These are phyloP conservation scores for Pichia sp. DNA, from an alignment of 1,139 yeast species.

Conservation along the genomic window DNA sequence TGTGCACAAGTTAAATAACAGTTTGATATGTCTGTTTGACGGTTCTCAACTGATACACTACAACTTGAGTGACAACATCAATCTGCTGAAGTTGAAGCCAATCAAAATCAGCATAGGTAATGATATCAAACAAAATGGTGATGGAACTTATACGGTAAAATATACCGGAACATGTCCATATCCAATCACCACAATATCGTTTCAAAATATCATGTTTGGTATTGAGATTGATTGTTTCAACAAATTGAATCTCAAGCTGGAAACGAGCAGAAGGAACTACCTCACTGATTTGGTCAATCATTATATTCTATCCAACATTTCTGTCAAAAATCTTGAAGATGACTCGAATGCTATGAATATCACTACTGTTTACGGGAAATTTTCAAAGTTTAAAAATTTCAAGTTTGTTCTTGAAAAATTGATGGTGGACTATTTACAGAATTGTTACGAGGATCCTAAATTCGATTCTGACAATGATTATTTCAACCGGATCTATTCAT, in stretches of 20 bases:
- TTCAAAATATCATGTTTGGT: slow-evolving; percentile 31
- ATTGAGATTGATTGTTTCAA: slow-evolving; percentile 29
- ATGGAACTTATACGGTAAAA: slow-evolving; percentile 18
- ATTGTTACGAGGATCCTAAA: slow-evolving; percentile 26
- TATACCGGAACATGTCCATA: slow-evolving; percentile 31
- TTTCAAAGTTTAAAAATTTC: slow-evolving; percentile 30
- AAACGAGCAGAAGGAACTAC: slow-evolving; percentile 30
- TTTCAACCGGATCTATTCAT: slow-evolving; percentile 27
- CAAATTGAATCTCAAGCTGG: slow-evolving; percentile 24
- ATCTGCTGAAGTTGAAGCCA: slow-evolving; percentile 24
- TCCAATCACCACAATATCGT: slow-evolving; percentile 30
- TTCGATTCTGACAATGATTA: slow-evolving; percentile 25
- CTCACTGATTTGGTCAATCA: slow-evolving; percentile 30
- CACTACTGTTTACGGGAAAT: slow-evolving; percentile 25
- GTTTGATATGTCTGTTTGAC: slow-evolving; percentile 29
- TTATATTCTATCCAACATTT: slow-evolving; percentile 27
- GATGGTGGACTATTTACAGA: slow-evolving; percentile 32
- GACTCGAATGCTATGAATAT: slow-evolving; percentile 25
- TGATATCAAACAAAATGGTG: slow-evolving; percentile 18
- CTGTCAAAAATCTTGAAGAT: slow-evolving; percentile 19
- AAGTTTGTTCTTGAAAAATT: slow-evolving; percentile 32
- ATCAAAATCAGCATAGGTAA: slow-evolving; percentile 29
- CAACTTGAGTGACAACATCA: slow-evolving; percentile 24
- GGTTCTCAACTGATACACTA: slow-evolving; percentile 31
- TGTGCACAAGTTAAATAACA: slow-evolving; percentile 25